A percentile compares a stretch with the other conserved stretches of the same genome.
phyloP scores from a whole-genome alignment of 139 green algal species.

The Microglena sp. region DNA sequence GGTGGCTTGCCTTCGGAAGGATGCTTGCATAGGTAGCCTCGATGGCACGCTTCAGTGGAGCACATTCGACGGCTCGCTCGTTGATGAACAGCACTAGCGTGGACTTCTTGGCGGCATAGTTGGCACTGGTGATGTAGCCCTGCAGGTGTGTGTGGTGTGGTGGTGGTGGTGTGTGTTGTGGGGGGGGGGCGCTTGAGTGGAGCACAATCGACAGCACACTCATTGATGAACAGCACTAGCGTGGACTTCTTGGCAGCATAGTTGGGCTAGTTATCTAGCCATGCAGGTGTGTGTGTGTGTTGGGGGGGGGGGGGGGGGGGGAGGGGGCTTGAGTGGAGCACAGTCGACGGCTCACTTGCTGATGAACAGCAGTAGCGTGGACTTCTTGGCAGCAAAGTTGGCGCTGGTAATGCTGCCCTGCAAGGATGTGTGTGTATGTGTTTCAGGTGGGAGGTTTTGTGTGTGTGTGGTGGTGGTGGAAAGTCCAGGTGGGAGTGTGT shows the following conservation, averaged over 20 bases:
- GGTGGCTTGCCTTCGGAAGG: slow-evolving; percentile 61
- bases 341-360: slow-evolving; percentile 87
- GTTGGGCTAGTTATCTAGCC: too few relatives aligned
- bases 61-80: slow-evolving; percentile 76
- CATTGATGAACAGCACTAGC: slow-evolving; percentile 94
- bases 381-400: slow-evolving; percentile 60
- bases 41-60: slow-evolving; percentile 45
- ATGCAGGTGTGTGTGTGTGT: too few relatives aligned
- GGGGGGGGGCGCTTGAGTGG: too few relatives aligned
- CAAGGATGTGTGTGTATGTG: not conserved
- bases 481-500: not conserved
- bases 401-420: slow-evolving; percentile 59
- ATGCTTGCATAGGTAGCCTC: slow-evolving; percentile 68
- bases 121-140: slow-evolving; percentile 58
- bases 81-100: slow-evolving; percentile 94
- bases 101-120: slow-evolving; percentile 60
- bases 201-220: slow-evolving; percentile 73
- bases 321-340: slow-evolving; percentile 41
- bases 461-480: too few relatives aligned
- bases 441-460: too few relatives aligned
- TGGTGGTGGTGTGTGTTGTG: not conserved
- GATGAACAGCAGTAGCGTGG: slow-evolving; percentile 86
- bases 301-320: too few relatives aligned
- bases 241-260: slow-evolving; percentile 58
- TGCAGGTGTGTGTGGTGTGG: slow-evolving; percentile 9